phyloP scores from a whole-genome alignment of 257 asterid species.

The Fraxinus americana region DNA sequence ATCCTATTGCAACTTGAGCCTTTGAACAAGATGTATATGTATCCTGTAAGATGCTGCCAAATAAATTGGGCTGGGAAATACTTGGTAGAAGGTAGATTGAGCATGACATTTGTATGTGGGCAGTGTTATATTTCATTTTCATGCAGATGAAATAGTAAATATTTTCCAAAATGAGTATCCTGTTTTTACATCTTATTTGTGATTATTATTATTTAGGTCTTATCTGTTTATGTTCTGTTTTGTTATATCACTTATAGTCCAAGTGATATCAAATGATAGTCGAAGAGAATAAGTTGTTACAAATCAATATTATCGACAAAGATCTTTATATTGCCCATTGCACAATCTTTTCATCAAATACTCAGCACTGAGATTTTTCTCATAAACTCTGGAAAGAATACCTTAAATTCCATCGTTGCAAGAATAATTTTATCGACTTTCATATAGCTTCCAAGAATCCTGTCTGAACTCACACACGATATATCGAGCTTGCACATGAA shows the following conservation, averaged over 20 bases:
- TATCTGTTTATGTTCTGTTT: neutral
- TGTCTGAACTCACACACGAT: too few relatives aligned
- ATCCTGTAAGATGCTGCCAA: neutral
- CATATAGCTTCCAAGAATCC: too few relatives aligned
- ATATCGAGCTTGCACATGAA: neutral
- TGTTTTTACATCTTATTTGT: neutral
- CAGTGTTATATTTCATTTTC: neutral
- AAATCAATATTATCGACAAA: too few relatives aligned
- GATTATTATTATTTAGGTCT: neutral
- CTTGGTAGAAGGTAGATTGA: neutral
- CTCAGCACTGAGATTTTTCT: too few relatives aligned
- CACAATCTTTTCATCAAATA: too few relatives aligned
- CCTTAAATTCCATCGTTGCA: too few relatives aligned
- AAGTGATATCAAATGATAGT: too few relatives aligned
- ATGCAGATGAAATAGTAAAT: neutral
- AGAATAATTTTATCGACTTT: too few relatives aligned
- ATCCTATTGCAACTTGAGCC: slow-evolving; percentile 6
- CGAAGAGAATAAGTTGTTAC: too few relatives aligned
- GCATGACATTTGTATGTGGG: neutral
- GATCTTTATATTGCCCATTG: neutral
- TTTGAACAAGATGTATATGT: neutral
- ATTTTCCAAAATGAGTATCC: neutral
- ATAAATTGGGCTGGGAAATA: neutral
- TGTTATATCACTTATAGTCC: too few relatives aligned
- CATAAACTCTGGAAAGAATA: neutral